Conservation (phyloP, 371 early-diverging fungal species). For the Mucor circinelloides region DNA sequence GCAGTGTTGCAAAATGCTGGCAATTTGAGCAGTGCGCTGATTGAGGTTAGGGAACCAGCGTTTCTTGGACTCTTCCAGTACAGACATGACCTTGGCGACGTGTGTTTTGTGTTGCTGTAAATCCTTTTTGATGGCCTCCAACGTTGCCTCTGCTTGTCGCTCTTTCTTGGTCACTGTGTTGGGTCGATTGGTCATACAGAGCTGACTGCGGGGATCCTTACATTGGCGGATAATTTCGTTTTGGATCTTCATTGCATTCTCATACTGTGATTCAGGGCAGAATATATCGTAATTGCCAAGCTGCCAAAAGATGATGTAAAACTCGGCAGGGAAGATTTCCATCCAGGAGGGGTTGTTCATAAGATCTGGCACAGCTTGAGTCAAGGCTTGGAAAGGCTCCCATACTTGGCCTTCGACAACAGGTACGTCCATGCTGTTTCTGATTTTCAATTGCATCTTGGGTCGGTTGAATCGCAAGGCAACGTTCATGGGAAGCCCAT, state of each 20-base stretch:
- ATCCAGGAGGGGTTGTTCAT: slow-evolving; percentile 42
- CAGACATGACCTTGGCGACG: slow-evolving; percentile 44
- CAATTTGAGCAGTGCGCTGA: slow-evolving; percentile 54
- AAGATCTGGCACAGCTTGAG: slow-evolving; percentile 15
- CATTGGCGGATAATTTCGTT: slow-evolving; percentile 46
- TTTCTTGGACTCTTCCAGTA: slow-evolving; percentile 65
- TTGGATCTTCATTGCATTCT: slow-evolving; percentile 67
- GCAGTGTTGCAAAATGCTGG: slow-evolving; percentile 76
- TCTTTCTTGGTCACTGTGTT: slow-evolving; percentile 40
- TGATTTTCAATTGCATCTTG: slow-evolving; percentile 45
- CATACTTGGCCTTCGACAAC: slow-evolving; percentile 23
- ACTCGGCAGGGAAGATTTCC: slow-evolving; percentile 68
- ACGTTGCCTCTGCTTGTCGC: slow-evolving; percentile 38
- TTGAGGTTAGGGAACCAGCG: slow-evolving; percentile 71
- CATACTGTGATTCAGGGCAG: slow-evolving; percentile 74
- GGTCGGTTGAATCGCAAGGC: slow-evolving; percentile 77
- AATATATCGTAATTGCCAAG: slow-evolving; percentile 81
- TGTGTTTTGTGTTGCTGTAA: slow-evolving; percentile 50
- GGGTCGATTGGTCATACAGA: slow-evolving; percentile 30
- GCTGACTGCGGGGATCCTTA: slow-evolving; percentile 33
- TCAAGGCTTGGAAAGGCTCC: slow-evolving; percentile 23
- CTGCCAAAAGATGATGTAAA: slow-evolving; percentile 88
- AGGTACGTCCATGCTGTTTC: slow-evolving; percentile 24
- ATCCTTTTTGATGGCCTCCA: slow-evolving; percentile 37
- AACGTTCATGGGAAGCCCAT: slow-evolving; percentile 69